Percentiles rank a stretch among this genome's conserved stretches.
Evolutionary conservation across 31 red algal species (phyloP).

Genomic region (Bonnemaisonia californica): DNA sequence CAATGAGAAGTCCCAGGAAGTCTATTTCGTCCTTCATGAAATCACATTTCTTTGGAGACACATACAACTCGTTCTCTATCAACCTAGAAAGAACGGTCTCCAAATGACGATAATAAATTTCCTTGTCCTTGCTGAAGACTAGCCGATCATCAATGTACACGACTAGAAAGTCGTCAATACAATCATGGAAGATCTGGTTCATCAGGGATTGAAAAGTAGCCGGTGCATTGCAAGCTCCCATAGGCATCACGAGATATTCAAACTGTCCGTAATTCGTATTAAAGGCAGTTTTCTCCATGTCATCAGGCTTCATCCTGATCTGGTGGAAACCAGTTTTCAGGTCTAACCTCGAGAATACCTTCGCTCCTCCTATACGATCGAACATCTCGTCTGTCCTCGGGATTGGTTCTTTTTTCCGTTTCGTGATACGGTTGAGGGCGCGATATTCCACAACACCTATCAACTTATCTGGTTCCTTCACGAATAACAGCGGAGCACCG

Average conservation of each 20-base stretch:
- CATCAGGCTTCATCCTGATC: background rate
- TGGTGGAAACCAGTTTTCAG: background rate
- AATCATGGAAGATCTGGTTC: background rate
- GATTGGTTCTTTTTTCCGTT: background rate
- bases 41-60: background rate
- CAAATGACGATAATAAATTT: background rate
- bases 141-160: background rate
- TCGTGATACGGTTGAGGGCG: background rate
- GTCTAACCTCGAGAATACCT: background rate
- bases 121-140: background rate
- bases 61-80: background rate
- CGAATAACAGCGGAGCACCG: background rate
- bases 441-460: background rate
- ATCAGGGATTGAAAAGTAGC: conserved; percentile 6
- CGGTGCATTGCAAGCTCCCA: conserved; percentile 10
- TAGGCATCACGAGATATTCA: background rate
- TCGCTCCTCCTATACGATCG: background rate
- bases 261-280: background rate
- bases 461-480: background rate
- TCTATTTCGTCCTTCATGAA: background rate
- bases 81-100: background rate
- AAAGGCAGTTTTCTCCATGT: conserved; percentile 5
- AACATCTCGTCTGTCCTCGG: background rate
- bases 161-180: background rate
- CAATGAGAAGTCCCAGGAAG: background rate